Conservation (phyloP, 306 rosid species). For the Vigna angularis region DNA sequence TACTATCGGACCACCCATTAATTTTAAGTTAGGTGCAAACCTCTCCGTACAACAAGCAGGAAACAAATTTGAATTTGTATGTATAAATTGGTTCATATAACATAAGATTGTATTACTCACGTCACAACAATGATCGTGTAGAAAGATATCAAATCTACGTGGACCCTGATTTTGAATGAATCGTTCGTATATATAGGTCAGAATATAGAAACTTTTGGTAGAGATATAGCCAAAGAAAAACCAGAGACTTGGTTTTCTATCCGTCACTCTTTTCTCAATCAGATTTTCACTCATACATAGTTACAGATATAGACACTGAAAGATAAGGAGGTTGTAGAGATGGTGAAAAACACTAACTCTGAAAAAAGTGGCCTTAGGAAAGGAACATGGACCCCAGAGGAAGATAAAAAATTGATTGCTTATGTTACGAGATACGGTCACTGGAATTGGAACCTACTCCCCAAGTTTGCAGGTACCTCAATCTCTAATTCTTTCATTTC, state of each 20-base stretch:
- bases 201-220: not conserved
- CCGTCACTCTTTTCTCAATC: not conserved
- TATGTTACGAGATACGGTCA: slow-evolving; percentile 68
- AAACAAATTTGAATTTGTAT: not conserved
- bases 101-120: not conserved
- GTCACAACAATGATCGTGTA: not conserved
- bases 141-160: not conserved
- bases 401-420: slow-evolving; percentile 62
- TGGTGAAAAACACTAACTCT: slow-evolving; percentile 57
- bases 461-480: slow-evolving; percentile 65
- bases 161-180: not conserved
- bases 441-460: slow-evolving; percentile 78
- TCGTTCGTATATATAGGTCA: not conserved
- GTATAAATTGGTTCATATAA: not conserved
- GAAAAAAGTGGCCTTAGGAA: slow-evolving; percentile 59
- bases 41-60: too few species aligned
- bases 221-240: not conserved
- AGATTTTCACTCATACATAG: not conserved
- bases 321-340: slow-evolving; percentile 3
- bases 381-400: slow-evolving; percentile 74
- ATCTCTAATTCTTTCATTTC: not conserved
- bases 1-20: too few species aligned
- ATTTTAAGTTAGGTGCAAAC: too few species aligned
- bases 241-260: not conserved
- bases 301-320: not conserved